Percentiles rank a stretch among this genome's conserved stretches.
These are phyloP conservation scores for Pisolithus sp. DNA, from an alignment of 768 basidiomycete species.

Conservation along the genomic window DNA sequence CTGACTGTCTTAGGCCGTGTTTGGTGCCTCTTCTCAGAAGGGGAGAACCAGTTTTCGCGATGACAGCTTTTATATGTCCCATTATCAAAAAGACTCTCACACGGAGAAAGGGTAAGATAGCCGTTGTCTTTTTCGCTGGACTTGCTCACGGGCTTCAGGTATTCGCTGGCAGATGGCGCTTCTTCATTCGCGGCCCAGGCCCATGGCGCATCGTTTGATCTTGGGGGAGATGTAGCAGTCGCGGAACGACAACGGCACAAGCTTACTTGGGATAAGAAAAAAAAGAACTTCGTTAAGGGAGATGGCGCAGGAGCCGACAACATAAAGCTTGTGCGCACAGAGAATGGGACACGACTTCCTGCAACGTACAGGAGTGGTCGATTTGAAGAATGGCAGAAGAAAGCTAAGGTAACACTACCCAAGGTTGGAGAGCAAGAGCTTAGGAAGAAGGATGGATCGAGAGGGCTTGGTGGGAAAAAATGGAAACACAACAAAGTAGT, in stretches of 20 bases:
- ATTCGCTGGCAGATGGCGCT: conserved; percentile 83
- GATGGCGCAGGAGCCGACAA: conserved; percentile 86
- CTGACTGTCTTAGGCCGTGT: conserved; percentile 48
- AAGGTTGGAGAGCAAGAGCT: conserved; percentile 78
- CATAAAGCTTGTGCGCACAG: conserved; percentile 87
- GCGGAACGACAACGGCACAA: conserved; percentile 53
- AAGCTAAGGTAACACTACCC: conserved; percentile 66
- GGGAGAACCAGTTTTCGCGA: conserved; percentile 57
- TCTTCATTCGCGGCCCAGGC: conserved; percentile 84
- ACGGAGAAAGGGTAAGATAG: conserved; percentile 84
- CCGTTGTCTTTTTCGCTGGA: background rate
- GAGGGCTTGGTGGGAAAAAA: conserved; percentile 41
- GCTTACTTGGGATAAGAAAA: conserved; percentile 91
- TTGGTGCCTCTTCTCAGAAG: conserved; percentile 44
- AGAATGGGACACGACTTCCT: conserved; percentile 86
- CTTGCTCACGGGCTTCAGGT: conserved; percentile 39
- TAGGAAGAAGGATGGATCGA: conserved; percentile 26
- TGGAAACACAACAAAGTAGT: conserved; percentile 68
- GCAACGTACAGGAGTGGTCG: conserved; percentile 90
- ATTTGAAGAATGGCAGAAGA: conserved; percentile 92
- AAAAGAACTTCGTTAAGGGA: conserved; percentile 88
- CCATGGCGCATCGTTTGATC: conserved; percentile 70
- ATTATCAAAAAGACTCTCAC: conserved; percentile 80
- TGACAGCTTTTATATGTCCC: conserved; percentile 84
- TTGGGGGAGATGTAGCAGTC: conserved; percentile 63